Evolutionary conservation across 805 yeast species (phyloP).

Genomic region (Candida ovalis): DNA sequence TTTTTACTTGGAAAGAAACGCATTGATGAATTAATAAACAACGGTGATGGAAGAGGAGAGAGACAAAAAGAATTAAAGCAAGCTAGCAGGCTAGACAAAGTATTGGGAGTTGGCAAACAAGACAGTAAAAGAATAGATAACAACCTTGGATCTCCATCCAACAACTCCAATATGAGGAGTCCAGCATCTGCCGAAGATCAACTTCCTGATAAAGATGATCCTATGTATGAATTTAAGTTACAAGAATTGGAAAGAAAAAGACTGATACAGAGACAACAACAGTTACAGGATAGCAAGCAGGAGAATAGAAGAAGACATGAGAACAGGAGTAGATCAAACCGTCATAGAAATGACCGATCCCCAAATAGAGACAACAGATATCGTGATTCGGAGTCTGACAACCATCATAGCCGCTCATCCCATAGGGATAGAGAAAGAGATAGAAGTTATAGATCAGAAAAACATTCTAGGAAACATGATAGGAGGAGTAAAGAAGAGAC

Average conservation of each 20-base stretch:
- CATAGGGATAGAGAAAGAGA: neutral
- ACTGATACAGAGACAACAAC: constrained; percentile 3
- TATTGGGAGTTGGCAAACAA: constrained; percentile 21
- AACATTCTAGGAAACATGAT: neutral
- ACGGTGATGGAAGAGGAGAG: neutral
- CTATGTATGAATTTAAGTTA: constrained; percentile 41
- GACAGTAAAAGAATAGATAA: constrained; percentile 1
- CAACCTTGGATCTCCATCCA: neutral
- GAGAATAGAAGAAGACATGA: constrained; percentile 8
- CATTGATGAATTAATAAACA: neutral
- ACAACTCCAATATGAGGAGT: neutral
- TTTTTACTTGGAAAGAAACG: constrained; percentile 12
- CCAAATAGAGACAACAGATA: neutral
- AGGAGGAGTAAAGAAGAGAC: neutral
- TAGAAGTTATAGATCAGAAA: neutral
- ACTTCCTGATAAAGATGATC: constrained; percentile 40
- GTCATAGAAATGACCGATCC: neutral
- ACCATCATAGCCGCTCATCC: neutral
- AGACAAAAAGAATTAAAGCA: neutral
- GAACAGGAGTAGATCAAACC: neutral
- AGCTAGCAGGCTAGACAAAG: constrained; percentile 11
- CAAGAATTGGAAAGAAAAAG: constrained; percentile 23
- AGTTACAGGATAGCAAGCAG: neutral
- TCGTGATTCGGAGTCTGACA: neutral
- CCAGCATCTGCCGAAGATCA: neutral